Evolutionary conservation across 345 rosid genomes (phyloP).

Genomic region (Moringa oleifera): DNA sequence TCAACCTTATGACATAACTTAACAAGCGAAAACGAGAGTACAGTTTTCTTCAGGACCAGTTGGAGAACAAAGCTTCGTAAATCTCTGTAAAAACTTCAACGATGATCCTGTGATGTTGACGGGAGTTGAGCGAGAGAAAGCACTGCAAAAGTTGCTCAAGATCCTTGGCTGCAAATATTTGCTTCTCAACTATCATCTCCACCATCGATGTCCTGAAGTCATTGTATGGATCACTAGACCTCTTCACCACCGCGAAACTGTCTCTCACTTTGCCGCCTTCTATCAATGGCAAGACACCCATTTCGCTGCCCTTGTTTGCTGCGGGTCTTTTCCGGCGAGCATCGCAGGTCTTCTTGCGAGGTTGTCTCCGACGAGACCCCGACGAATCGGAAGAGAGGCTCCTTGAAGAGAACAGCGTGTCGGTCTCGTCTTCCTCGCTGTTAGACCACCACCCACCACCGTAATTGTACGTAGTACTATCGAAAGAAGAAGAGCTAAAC

Average conservation of each 20-base stretch:
- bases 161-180: constrained; percentile 51
- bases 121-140: constrained; percentile 62
- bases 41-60: no score
- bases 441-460: constrained; percentile 52
- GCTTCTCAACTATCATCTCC: constrained; percentile 82
- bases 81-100: constrained; percentile 65
- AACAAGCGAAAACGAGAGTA: no score
- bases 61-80: constrained; percentile 47
- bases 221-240: constrained; percentile 57
- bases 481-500: constrained; percentile 50
- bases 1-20: no score
- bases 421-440: constrained; percentile 59
- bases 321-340: constrained; percentile 15
- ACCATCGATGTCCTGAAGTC: constrained; percentile 77
- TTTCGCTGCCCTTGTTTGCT: constrained; percentile 3
- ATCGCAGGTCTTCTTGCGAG: constrained; percentile 13
- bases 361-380: constrained; percentile 15
- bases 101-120: constrained; percentile 57
- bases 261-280: constrained; percentile 43
- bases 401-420: constrained; percentile 64
- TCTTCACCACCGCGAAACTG: constrained; percentile 85
- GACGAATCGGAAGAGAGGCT: constrained; percentile 72
- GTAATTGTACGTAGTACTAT: constrained; percentile 21
- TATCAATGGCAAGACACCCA: constrained; percentile 19
- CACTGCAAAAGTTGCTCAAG: constrained; percentile 68